A percentile compares a stretch with the other conserved stretches of the same genome.
Evolutionary conservation across 2,329 filamentous ascomycete genomes (phyloP).

Genomic region (Nemania sp.): DNA sequence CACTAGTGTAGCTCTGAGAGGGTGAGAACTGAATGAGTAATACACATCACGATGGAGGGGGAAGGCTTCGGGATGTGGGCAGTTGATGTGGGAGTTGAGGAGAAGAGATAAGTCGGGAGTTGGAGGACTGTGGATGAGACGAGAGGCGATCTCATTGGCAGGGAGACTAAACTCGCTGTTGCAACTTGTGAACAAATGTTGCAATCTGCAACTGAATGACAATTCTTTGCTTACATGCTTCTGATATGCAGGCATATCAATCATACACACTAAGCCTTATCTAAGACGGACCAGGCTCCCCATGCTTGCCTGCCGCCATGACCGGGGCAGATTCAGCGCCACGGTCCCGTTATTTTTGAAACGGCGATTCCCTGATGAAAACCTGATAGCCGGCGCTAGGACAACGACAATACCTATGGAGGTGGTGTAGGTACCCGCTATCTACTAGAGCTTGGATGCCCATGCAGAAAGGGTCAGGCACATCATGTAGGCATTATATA

Average conservation of each 20-base stretch:
- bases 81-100: constrained; percentile 13
- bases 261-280: constrained; percentile 24
- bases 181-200: constrained; percentile 18
- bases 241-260: constrained; percentile 6
- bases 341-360: constrained; percentile 13
- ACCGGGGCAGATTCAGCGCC: constrained; percentile 4
- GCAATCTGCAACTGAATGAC: constrained; percentile 26
- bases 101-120: constrained; percentile 10
- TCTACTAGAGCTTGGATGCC: constrained; percentile 11
- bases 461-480: no score
- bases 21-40: constrained; percentile 16
- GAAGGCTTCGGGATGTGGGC: constrained; percentile 8
- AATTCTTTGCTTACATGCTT: constrained; percentile 21
- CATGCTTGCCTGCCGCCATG: constrained; percentile 20
- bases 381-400: constrained; percentile 9
- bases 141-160: constrained; percentile 6
- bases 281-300: constrained; percentile 15
- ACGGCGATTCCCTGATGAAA: constrained; percentile 17
- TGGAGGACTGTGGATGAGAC: constrained; percentile 11
- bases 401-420: not conserved
- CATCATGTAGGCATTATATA: constrained; percentile 18
- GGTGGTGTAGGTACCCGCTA: no score
- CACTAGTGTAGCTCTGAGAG: no score
- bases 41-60: not conserved
- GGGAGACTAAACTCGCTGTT: constrained; percentile 12